These are phyloP conservation scores for Ascochyta lentis DNA, from an alignment of 2,329 filamentous ascomycete species.

Conservation along the genomic window DNA sequence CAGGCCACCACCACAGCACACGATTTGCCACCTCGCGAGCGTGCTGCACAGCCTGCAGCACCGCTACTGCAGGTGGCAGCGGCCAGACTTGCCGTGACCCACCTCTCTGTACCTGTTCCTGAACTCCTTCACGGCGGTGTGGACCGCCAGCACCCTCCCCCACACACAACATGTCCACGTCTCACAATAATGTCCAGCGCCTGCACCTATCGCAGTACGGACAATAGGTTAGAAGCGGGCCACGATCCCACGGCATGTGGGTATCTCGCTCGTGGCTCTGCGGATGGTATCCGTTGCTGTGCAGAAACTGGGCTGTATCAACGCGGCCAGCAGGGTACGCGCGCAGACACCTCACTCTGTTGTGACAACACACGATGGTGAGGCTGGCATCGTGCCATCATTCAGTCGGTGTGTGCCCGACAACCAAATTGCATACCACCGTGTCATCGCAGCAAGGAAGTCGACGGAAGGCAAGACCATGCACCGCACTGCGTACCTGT, in stretches of 20 bases:
- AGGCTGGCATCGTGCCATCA: slow-evolving; percentile 11
- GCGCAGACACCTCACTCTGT: slow-evolving; percentile 7
- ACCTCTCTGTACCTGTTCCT: slow-evolving; percentile 38
- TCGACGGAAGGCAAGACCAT: background rate
- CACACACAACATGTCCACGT: slow-evolving; percentile 31
- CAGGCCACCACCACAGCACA: slow-evolving; percentile 24
- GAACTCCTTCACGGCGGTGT: slow-evolving; percentile 37
- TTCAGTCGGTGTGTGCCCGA: slow-evolving; percentile 16
- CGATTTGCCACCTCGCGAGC: slow-evolving; percentile 31
- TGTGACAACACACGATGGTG: slow-evolving; percentile 16
- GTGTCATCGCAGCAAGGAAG: slow-evolving; percentile 21
- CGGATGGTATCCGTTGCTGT: slow-evolving; percentile 26
- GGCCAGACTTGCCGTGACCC: slow-evolving; percentile 29
- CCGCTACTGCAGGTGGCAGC: slow-evolving; percentile 43
- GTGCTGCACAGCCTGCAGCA: slow-evolving; percentile 24
- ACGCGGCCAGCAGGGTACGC: slow-evolving; percentile 16
- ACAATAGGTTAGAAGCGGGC: slow-evolving; percentile 15
- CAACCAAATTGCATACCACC: slow-evolving; percentile 10
- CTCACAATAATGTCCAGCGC: slow-evolving; percentile 12
- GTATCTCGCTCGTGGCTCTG: slow-evolving; percentile 18
- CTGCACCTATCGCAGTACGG: slow-evolving; percentile 28
- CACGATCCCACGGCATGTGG: slow-evolving; percentile 25
- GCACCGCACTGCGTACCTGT: slow-evolving; percentile 1
- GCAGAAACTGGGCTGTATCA: slow-evolving; percentile 23
- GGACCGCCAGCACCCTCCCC: slow-evolving; percentile 31